Evolutionary conservation across 2,329 filamentous ascomycete genomes (phyloP).

Genomic region (Sporothrix sp.): DNA sequence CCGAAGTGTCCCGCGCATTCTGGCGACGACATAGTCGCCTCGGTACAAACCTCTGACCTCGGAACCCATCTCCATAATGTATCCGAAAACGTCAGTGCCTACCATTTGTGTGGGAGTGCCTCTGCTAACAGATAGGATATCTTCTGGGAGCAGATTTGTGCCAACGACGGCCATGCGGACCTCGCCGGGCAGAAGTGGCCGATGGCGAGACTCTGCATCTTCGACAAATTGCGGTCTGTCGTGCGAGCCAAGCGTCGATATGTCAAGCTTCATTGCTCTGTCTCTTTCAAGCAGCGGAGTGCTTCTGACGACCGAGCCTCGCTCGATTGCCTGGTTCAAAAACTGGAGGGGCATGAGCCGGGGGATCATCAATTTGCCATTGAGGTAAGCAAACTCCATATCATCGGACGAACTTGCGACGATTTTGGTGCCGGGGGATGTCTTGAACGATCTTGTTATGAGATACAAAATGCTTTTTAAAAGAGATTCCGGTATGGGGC

Average conservation of each 20-base stretch:
- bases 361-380: constrained; percentile 26
- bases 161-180: constrained; percentile 33
- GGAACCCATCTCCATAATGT: constrained; percentile 27
- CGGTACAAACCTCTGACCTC: constrained; percentile 24
- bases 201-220: constrained; percentile 4
- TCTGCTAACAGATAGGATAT: constrained; percentile 25
- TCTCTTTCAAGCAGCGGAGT: neutral
- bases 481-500: neutral
- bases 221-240: constrained; percentile 18
- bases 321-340: constrained; percentile 38
- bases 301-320: neutral
- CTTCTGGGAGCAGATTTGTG: constrained; percentile 27
- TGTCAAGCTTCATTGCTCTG: constrained; percentile 17
- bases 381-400: constrained; percentile 28
- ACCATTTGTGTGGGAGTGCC: neutral
- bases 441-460: neutral
- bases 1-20: constrained; percentile 29
- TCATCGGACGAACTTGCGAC: neutral
- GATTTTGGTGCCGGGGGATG: constrained; percentile 10
- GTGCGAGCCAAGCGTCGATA: constrained; percentile 5
- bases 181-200: constrained; percentile 24
- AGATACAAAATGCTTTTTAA: neutral
- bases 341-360: constrained; percentile 31
- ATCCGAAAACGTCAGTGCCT: constrained; percentile 32
- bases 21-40: constrained; percentile 34